Conservation (phyloP, 108 stramenopile genomes). For the Cyclotella kingstonii region DNA sequence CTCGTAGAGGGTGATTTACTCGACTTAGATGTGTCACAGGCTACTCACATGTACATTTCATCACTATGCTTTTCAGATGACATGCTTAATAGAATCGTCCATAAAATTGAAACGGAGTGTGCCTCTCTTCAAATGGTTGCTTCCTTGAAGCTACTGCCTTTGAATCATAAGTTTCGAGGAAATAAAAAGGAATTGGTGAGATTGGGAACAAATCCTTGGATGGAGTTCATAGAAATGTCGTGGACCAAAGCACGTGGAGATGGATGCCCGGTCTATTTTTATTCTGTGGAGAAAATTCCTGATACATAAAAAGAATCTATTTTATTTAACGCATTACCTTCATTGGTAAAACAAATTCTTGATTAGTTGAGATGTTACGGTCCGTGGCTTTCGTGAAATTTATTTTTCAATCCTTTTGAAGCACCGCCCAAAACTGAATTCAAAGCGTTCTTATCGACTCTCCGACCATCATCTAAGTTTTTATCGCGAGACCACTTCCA, state of each 20-base stretch:
- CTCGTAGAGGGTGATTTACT: constrained; percentile 59
- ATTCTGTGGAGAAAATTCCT: constrained; percentile 38
- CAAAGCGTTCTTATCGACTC: constrained; percentile 84
- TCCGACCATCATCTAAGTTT: constrained; percentile 77
- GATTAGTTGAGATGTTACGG: constrained; percentile 4
- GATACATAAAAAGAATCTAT: neutral
- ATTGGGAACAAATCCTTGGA: constrained; percentile 34
- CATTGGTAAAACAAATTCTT: neutral
- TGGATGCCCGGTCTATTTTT: constrained; percentile 62
- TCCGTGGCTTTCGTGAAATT: constrained; percentile 67
- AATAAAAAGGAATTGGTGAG: constrained; percentile 9
- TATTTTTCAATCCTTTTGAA: constrained; percentile 57
- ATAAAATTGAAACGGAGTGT: constrained; percentile 39
- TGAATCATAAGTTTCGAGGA: neutral
- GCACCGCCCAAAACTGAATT: constrained; percentile 79
- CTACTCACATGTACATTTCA: constrained; percentile 63
- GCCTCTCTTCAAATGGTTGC: constrained; percentile 51
- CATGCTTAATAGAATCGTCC: constrained; percentile 47
- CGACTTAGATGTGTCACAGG: constrained; percentile 49
- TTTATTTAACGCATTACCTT: neutral
- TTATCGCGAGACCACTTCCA: constrained; percentile 78
- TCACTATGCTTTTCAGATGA: constrained; percentile 62
- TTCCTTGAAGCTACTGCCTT: constrained; percentile 47
- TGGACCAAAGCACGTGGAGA: constrained; percentile 53
- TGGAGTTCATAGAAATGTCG: constrained; percentile 60